Conservation (phyloP, 176 grass and related monocot species). For the sorghum (Sorghum bicolor) region DNA sequence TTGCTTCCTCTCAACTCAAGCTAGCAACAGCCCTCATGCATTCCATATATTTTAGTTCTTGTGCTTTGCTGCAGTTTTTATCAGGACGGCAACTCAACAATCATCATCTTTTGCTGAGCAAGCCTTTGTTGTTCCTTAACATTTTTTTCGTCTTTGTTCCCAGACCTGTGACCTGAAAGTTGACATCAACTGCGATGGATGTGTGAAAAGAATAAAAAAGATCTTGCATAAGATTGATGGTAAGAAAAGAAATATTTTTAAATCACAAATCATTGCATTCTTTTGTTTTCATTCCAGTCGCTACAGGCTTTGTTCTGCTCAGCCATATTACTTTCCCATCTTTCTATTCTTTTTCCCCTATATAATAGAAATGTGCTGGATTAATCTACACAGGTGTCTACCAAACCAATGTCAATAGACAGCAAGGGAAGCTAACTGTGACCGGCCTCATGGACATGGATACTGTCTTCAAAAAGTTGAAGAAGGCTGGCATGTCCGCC, state of each 20-base stretch:
- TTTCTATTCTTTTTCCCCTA: not conserved
- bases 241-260: not conserved
- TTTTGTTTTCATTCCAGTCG: not conserved
- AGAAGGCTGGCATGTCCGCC: not conserved
- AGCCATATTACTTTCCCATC: not conserved
- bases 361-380: not conserved
- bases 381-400: constrained; percentile 55
- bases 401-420: constrained; percentile 41
- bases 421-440: constrained; percentile 66
- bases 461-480: not conserved
- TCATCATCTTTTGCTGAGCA: constrained; percentile 18
- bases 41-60: not conserved
- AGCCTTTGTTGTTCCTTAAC: not conserved
- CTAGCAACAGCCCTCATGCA: not conserved
- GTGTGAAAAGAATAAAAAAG: constrained; percentile 73
- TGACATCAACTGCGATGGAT: constrained; percentile 74
- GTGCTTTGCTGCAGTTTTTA: not conserved
- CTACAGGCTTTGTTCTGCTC: not conserved
- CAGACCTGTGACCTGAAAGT: constrained; percentile 78
- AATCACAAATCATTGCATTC: not conserved
- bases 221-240: constrained; percentile 74
- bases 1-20: constrained; percentile 23
- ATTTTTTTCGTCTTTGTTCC: constrained; percentile 15
- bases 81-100: no score
- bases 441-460: not conserved